Evolutionary conservation across 768 basidiomycete genomes (phyloP), one percentile per base, ranked within the genome.

Genomic region (Chalciporus sphaerocephalus): DNA sequence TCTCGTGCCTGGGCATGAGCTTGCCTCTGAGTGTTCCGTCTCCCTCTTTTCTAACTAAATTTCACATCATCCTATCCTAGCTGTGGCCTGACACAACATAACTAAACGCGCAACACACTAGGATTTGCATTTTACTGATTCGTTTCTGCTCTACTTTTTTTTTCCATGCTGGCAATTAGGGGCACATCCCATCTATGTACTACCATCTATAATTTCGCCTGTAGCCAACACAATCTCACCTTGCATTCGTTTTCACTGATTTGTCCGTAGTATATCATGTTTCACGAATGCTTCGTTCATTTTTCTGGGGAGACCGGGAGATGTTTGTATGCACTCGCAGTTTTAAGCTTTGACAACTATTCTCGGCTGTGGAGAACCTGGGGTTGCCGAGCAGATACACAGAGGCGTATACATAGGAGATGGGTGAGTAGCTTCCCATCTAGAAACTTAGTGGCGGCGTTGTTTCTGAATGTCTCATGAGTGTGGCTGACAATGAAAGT

Each of bases 1-100:
- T 75, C 71, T 52, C 71, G 72, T 1, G 57, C 59, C 28, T 75
- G 74, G 70, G 73, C 67, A 47, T 76, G 43, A 62, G 36, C 37
- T 22, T 36, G 7, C 13, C 30, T 32, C 30, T 2, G 30, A 6
- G 3, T n/a, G n/a, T n/a, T n/a, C n/a, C n/a, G n/a, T n/a, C n/a
- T n/a, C n/a, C n/a, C n/a, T n/a, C n/a, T n/a, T n/a, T n/a, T n/a
- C n/a, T n/a, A n/a, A n/a, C n/a, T n/a, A n/a, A n/a, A n/a, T n/a
- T n/a, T n/a, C n/a, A n/a, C n/a, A n/a, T n/a, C n/a, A n/a, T n/a
- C n/a, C n/a, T n/a, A n/a, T n/a, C n/a, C n/a, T n/a, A n/a, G n/a
- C n/a, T n/a, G 27, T 5, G 30, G 18, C 12, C 6, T 13, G 25
- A 25, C n/a, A 45, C n/a, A 24, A 28, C 24, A 20, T 15, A 17